phyloP scores from a whole-genome alignment of 75 land plant species.

The Gnetum montanum region DNA sequence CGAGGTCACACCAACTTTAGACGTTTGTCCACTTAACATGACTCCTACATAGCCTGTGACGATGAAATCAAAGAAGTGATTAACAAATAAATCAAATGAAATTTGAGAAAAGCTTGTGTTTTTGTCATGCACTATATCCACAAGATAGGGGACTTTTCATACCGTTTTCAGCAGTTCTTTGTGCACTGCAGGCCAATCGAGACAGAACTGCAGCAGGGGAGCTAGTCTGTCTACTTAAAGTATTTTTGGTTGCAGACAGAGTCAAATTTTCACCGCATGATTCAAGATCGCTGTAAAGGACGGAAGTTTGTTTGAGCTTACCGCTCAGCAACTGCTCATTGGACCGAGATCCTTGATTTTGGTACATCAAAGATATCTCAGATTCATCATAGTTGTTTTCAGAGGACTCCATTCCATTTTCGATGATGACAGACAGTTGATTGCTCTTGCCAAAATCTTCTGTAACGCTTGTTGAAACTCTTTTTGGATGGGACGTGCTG shows the following conservation, averaged over 20 bases:
- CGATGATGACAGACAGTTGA: background rate
- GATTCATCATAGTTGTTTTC: constrained; percentile 1
- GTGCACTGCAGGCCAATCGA: background rate
- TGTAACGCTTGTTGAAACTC: background rate
- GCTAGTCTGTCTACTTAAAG: constrained; percentile 3
- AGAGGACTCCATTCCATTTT: constrained; percentile 5
- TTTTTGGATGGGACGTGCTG: background rate
- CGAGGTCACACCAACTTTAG: background rate
- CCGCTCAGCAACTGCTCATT: constrained; percentile 1
- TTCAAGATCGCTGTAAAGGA: constrained; percentile 4
- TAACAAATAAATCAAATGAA: too few species aligned
- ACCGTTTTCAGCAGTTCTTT: background rate
- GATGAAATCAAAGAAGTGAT: too few species aligned
- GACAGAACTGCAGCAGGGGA: constrained; percentile 4
- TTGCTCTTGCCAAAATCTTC: background rate
- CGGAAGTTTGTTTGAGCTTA: background rate
- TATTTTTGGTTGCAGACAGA: background rate
- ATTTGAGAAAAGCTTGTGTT: too few species aligned
- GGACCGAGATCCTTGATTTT: constrained; percentile 3
- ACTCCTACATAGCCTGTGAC: constrained; percentile 8
- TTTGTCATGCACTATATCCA: too few species aligned
- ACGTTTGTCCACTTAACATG: background rate
- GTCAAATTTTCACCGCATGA: constrained; percentile 1
- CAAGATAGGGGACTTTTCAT: background rate
- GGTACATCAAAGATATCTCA: constrained; percentile 4